Percentiles rank a stretch among this genome's conserved stretches.
Evolutionary conservation across 805 yeast genomes (phyloP).

Genomic region (Candida manassasensis): DNA sequence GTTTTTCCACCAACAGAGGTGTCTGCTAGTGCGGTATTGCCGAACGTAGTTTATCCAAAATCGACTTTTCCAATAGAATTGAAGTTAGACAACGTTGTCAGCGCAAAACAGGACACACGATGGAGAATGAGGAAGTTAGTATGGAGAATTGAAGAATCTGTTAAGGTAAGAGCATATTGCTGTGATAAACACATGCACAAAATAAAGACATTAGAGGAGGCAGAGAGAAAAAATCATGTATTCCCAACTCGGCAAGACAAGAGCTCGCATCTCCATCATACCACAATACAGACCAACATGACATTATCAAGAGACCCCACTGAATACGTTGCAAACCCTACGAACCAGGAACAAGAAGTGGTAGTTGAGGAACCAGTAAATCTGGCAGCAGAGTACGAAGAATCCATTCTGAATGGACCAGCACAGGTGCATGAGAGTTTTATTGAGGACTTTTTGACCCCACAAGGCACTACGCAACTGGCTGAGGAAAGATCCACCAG

Average conservation of each 20-base stretch:
- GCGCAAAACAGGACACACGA: slow-evolving; percentile 49
- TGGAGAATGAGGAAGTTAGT: slow-evolving; percentile 90
- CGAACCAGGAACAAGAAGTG: neutral
- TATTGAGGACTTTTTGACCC: slow-evolving; percentile 21
- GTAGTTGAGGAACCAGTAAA: neutral
- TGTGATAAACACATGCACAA: slow-evolving; percentile 57
- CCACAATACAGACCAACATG: slow-evolving; percentile 24
- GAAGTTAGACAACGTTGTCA: slow-evolving; percentile 65
- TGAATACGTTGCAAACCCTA: neutral
- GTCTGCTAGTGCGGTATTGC: slow-evolving; percentile 80
- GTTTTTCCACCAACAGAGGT: slow-evolving; percentile 95
- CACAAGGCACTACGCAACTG: slow-evolving; percentile 1
- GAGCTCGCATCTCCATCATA: slow-evolving; percentile 21
- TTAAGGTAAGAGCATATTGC: slow-evolving; percentile 53
- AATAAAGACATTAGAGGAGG: slow-evolving; percentile 40
- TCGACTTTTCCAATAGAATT: slow-evolving; percentile 81
- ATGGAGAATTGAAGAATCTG: slow-evolving; percentile 86
- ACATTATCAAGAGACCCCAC: slow-evolving; percentile 10
- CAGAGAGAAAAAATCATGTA: slow-evolving; percentile 16
- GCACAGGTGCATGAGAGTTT: slow-evolving; percentile 15
- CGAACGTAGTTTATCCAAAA: slow-evolving; percentile 85
- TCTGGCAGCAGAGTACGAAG: slow-evolving; percentile 1
- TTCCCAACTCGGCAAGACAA: slow-evolving; percentile 6
- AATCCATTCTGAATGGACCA: slow-evolving; percentile 1
- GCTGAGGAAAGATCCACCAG: slow-evolving; percentile 1